A percentile compares a stretch with the other conserved stretches of the same genome.
phyloP scores from a whole-genome alignment of 106 monocot species.

The Dendrobium officinale region DNA sequence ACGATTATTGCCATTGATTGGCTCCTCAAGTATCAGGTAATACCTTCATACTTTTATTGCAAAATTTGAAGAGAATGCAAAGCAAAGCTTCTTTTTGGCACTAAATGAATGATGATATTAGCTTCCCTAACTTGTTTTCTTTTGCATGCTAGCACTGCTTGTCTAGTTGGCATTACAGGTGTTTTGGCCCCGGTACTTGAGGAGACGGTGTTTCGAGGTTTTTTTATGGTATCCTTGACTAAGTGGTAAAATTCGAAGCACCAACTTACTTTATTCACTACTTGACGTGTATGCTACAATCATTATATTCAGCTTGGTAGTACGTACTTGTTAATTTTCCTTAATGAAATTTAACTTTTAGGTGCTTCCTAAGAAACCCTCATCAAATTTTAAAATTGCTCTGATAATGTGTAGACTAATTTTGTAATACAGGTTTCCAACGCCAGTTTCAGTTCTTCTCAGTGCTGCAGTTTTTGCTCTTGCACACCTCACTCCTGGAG shows the following conservation, averaged over 20 bases:
- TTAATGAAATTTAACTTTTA: neutral
- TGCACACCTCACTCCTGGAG: constrained; percentile 89
- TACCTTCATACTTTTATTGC: neutral
- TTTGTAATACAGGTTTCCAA: constrained; percentile 55
- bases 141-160: constrained; percentile 54
- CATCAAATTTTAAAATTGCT: neutral
- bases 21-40: constrained; percentile 79
- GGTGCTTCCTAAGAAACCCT: neutral
- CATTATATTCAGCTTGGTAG: neutral
- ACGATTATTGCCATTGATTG: constrained; percentile 79
- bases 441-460: constrained; percentile 67
- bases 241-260: constrained; percentile 54
- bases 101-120: constrained; percentile 9
- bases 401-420: neutral
- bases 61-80: neutral
- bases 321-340: neutral
- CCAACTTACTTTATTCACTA: neutral
- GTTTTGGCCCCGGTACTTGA: constrained; percentile 88
- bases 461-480: constrained; percentile 82
- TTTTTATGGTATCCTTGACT: constrained; percentile 81
- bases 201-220: constrained; percentile 92
- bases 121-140: constrained; percentile 3
- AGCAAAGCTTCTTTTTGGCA: neutral
- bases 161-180: constrained; percentile 72
- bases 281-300: neutral